These are phyloP conservation scores for Suillus weaverae DNA, from an alignment of 768 basidiomycete genomes.

Conservation along the genomic window DNA sequence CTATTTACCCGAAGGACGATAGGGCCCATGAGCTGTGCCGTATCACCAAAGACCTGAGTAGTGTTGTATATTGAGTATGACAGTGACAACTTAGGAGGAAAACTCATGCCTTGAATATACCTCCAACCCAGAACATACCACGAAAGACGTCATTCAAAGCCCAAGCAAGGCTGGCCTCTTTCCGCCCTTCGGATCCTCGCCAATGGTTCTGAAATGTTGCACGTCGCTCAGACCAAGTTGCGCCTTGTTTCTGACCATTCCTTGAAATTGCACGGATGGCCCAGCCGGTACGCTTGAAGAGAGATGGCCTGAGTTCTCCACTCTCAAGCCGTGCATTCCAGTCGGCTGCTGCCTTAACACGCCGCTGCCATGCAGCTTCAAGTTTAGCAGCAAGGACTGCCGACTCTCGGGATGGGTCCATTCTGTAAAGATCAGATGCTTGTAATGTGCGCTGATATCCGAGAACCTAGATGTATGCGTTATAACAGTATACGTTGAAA, in stretches of 20 bases:
- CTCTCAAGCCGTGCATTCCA: constrained; percentile 54
- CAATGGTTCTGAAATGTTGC: constrained; percentile 41
- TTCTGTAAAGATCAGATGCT: constrained; percentile 72
- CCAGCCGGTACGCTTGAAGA: constrained; percentile 43
- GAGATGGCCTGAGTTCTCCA: constrained; percentile 45
- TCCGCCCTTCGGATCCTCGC: constrained; percentile 45
- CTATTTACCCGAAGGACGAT: constrained; percentile 52
- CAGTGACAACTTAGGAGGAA: not conserved
- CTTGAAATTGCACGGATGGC: constrained; percentile 22
- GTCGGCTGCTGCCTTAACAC: constrained; percentile 48
- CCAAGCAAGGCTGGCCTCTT: constrained; percentile 54
- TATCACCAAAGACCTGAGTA: constrained; percentile 59
- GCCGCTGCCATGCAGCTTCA: constrained; percentile 52
- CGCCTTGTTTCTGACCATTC: constrained; percentile 8
- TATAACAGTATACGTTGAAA: not conserved
- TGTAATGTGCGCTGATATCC: constrained; percentile 75
- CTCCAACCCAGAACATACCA: constrained; percentile 61
- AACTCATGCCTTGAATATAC: constrained; percentile 51
- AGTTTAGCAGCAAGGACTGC: constrained; percentile 51
- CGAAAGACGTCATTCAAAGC: constrained; percentile 63
- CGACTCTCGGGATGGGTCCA: constrained; percentile 52
- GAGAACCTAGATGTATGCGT: constrained; percentile 38
- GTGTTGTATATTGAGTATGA: not conserved
- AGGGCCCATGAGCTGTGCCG: constrained; percentile 60
- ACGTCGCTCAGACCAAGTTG: constrained; percentile 27